Base-by-base conservation (phyloP, 208 protist species). In the Crithidia acanthocephali region DNA sequence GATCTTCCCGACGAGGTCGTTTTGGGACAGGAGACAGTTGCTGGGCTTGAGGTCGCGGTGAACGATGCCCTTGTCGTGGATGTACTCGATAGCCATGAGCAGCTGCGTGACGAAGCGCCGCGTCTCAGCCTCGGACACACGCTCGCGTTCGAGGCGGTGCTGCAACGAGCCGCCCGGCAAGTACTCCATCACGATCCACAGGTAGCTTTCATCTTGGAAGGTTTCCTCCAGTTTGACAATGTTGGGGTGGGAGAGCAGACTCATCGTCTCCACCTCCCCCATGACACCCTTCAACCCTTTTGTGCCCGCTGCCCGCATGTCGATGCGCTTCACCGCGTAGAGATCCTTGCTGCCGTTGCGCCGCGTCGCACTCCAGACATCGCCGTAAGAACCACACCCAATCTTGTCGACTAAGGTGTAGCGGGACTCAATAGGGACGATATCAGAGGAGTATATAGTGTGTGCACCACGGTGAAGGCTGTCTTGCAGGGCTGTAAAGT, bases 181-280 rank as follows among this genome's bases (percentile, higher is more conserved):
- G 47, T 95, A 95, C 77, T 98, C 94, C 92, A 97, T 97, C 40
- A 98, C 91, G 57, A 98, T 95, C 81, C 87, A 98, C 15, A 98
- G 63, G 45, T 68, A 85, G 1, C 72, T 55, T 0, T 89, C 84
- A 51, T 95, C 85, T 42, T 95, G 78, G 65, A 87, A 98, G 2
- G 88, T 94, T 42, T 97, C 90, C 73, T 97, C 88, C 15, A 97
- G 77, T 44, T 86, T 82, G 6, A 98, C 89, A 70, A 98, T 98
- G 65, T 96, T 94, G 1, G 91, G 94, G 67, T 98, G 94, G 8
- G 64, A 84, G n/a, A 98, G 83, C 32, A 94, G 62, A 73, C 83
- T 93, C 86, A 97, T 93, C n/a, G 94, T 97, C 48, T 95, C 86
- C 0, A 97, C 94, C 59, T 98, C 94, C 2, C 87, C 84, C 84